A percentile compares a stretch with the other conserved stretches of the same genome.
These are phyloP conservation scores for Hamamelis virginiana DNA, from an alignment of 164 flowering plant genomes.

Conservation along the genomic window DNA sequence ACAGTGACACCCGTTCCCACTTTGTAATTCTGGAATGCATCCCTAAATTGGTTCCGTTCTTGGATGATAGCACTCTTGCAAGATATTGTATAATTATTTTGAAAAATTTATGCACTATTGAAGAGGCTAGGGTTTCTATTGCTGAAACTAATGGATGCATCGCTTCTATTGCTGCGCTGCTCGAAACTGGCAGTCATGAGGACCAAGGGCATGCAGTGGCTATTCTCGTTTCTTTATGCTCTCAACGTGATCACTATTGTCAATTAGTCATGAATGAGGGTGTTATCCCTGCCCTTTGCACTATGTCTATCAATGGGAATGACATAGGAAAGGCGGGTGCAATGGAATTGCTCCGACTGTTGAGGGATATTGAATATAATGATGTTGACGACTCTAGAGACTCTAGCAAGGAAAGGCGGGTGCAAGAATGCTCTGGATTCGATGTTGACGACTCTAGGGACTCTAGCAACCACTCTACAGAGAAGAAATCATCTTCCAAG, in stretches of 20 bases:
- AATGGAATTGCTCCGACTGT: slow-evolving; percentile 50
- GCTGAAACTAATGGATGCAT: slow-evolving; percentile 68
- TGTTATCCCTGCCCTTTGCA: slow-evolving; percentile 52
- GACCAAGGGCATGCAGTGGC: slow-evolving; percentile 70
- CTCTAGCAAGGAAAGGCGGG: too few species aligned
- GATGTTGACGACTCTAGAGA: slow-evolving; percentile 15
- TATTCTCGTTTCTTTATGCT: slow-evolving; percentile 64
- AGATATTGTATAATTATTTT: slow-evolving; percentile 43
- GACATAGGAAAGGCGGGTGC: slow-evolving; percentile 54
- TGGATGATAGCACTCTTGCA: slow-evolving; percentile 40
- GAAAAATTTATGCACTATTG: slow-evolving; percentile 45
- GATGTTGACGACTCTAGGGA: slow-evolving; percentile 4
- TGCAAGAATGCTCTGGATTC: slow-evolving; percentile 22
- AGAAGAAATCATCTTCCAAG: slow-evolving; percentile 23
- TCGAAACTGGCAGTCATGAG: slow-evolving; percentile 49
- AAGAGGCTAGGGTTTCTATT: slow-evolving; percentile 46
- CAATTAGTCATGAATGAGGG: slow-evolving; percentile 68
- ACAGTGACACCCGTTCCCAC: slow-evolving; percentile 29
- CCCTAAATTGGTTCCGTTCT: slow-evolving; percentile 49
- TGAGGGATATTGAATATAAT: slow-evolving; percentile 34
- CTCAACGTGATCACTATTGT: slow-evolving; percentile 52
- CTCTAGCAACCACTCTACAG: slow-evolving; percentile 7
- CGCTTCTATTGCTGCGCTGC: slow-evolving; percentile 50
- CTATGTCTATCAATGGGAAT: slow-evolving; percentile 58
- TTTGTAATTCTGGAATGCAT: slow-evolving; percentile 40